A percentile compares a stretch with the other conserved stretches of the same genome.
Conservation (phyloP, 768 basidiomycete species). For the Tulasnella sp. region DNA sequence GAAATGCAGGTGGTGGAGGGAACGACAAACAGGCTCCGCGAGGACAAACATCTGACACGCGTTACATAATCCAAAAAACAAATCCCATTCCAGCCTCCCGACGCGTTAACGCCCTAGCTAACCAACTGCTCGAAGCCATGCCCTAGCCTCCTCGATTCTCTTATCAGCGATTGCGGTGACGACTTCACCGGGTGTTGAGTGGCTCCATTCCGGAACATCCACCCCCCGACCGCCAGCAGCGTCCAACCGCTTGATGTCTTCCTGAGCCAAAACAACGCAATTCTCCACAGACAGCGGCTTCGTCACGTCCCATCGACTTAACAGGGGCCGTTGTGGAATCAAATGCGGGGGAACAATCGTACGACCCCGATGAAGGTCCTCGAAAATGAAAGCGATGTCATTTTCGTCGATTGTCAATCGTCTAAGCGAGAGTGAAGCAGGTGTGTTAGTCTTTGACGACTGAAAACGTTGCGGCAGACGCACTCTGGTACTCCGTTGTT, state of each 20-base stretch:
- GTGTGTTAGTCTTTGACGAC: background rate
- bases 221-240: constrained; percentile 32
- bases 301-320: constrained; percentile 76
- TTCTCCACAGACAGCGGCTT: constrained; percentile 70
- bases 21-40: background rate
- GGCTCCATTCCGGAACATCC: constrained; percentile 39
- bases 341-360: constrained; percentile 73
- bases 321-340: constrained; percentile 65
- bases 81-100: background rate
- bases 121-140: constrained; percentile 35
- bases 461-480: constrained; percentile 19
- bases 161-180: constrained; percentile 56
- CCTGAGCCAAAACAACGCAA: constrained; percentile 75
- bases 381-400: constrained; percentile 79
- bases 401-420: constrained; percentile 76
- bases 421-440: constrained; percentile 41
- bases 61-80: background rate
- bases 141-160: constrained; percentile 57
- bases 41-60: background rate
- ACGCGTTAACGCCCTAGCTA: background rate
- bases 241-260: constrained; percentile 51
- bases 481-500: constrained; percentile 52
- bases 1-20: constrained; percentile 7
- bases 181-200: constrained; percentile 54
- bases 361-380: constrained; percentile 76